Percentiles rank a stretch among this genome's conserved stretches.
These are phyloP conservation scores for Vitis hybrid DNA, from an alignment of 177 flowering plant genomes.

Conservation along the genomic window DNA sequence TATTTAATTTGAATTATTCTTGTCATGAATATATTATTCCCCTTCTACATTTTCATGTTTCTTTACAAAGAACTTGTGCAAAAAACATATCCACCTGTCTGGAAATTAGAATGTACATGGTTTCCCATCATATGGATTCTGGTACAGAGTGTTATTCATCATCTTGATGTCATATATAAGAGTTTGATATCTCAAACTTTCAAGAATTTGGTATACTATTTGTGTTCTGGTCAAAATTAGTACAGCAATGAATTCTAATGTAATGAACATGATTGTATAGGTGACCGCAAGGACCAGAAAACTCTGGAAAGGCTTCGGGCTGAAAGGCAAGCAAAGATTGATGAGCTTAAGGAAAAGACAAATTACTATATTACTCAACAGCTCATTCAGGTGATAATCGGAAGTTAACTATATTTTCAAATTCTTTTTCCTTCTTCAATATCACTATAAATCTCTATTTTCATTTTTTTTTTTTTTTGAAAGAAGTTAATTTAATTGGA, in stretches of 20 bases:
- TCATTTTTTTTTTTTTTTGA: no score
- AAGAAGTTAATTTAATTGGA: background rate
- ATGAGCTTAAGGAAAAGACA: slow-evolving; percentile 92
- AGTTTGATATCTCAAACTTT: background rate
- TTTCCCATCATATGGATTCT: background rate
- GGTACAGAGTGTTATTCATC: background rate
- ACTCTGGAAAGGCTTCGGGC: slow-evolving; percentile 76
- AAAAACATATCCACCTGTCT: background rate
- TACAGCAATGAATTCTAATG: background rate
- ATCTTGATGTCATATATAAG: background rate
- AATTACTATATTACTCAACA: slow-evolving; percentile 89
- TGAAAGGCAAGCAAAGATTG: slow-evolving; percentile 86
- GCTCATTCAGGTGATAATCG: slow-evolving; percentile 74
- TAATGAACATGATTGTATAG: slow-evolving; percentile 24
- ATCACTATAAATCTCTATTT: background rate
- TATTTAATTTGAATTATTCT: background rate
- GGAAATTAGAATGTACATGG: background rate
- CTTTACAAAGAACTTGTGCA: background rate
- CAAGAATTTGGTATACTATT: background rate
- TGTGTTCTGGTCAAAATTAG: background rate
- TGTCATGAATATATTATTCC: background rate
- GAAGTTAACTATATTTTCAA: background rate
- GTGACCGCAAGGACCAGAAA: slow-evolving; percentile 82
- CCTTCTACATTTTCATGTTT: background rate
- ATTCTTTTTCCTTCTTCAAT: background rate